phyloP scores from a whole-genome alignment of 305 asterid species.

The Fraxinus ornus region DNA sequence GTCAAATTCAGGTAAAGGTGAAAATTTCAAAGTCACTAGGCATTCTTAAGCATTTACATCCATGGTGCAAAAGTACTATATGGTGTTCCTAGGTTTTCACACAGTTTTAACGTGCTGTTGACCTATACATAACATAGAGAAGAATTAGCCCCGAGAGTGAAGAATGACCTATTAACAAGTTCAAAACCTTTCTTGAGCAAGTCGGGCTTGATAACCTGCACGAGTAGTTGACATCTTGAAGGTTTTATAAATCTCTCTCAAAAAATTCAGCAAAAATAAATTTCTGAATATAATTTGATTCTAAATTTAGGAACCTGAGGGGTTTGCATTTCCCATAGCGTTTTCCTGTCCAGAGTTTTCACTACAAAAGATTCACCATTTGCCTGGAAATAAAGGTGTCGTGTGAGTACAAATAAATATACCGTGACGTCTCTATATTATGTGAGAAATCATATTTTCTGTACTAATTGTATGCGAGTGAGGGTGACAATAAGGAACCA shows the following conservation, averaged over 20 bases:
- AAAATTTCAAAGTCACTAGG: neutral
- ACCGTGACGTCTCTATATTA: neutral
- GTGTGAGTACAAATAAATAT: neutral
- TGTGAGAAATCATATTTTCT: neutral
- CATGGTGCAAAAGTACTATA: neutral
- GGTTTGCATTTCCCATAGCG: slow-evolving; percentile 99
- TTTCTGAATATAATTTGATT: neutral
- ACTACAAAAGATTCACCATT: slow-evolving; percentile 80
- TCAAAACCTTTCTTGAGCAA: slow-evolving; percentile 91
- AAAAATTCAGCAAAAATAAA: slow-evolving; percentile 6
- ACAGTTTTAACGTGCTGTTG: neutral
- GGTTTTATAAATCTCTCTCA: neutral
- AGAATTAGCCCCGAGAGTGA: neutral
- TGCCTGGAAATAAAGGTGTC: slow-evolving; percentile 51
- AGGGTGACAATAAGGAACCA: neutral
- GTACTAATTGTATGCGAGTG: neutral
- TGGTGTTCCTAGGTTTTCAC: neutral
- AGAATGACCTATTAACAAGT: slow-evolving; percentile 64
- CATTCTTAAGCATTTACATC: neutral
- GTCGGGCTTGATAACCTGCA: slow-evolving; percentile 79
- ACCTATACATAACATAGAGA: neutral
- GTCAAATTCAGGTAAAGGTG: neutral
- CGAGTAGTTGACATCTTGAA: slow-evolving; percentile 14
- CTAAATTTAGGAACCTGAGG: slow-evolving; percentile 67
- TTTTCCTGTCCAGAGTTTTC: slow-evolving; percentile 73